Evolutionary conservation across 192 early-diverging fungal genomes (phyloP), one percentile per base, ranked within the genome.

Genomic region (Coemansia sp.): DNA sequence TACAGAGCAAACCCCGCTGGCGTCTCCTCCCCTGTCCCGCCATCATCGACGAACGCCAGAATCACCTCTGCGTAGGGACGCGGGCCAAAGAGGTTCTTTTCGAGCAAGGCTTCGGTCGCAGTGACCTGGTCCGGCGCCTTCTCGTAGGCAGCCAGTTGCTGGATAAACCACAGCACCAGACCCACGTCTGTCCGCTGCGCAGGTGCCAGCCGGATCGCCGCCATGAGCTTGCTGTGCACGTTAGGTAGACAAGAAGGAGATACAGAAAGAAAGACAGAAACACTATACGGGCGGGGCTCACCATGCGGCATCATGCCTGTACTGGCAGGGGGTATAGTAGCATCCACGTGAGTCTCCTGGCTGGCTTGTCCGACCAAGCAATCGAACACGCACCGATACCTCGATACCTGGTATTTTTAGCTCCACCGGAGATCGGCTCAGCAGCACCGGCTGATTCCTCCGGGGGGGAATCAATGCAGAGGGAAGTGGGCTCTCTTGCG

Each of bases 1-100:
- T 82, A 94, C 38, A 94, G 72, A 5, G 89, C 87, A 55, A 94
- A 80, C 1, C 87, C 91, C 1, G 81, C 84, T 14, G 82, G 80
- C 47, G 68, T 60, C 42, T 68, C 36, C n/a, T n/a, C n/a, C n/a
- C n/a, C n/a, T 30, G 34, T 30, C 11, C 7, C 22, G 12, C 46
- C 48, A n/a, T 59, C 7, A 21, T 60, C 47, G 42, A 74, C 62
- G 46, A 51, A 74, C 8, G 85, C 86, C 60, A 90, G 57, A 26
- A 90, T 51, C 27, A 84, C 85, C 16, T 87, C 66, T 9, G 86
- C 85, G 51, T 79, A 85, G 11, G 76, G 82, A 0, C 54, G 75
- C 1, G 68, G 50, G 13, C 80, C 82, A 43, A 90, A 90, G 18
- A 90, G 64, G 21, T 81, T 85, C 19, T 78, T 47, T 16, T 54